Evolutionary conservation across 2,329 filamentous ascomycete genomes (phyloP).

Genomic region (Monosporascus sp.): DNA sequence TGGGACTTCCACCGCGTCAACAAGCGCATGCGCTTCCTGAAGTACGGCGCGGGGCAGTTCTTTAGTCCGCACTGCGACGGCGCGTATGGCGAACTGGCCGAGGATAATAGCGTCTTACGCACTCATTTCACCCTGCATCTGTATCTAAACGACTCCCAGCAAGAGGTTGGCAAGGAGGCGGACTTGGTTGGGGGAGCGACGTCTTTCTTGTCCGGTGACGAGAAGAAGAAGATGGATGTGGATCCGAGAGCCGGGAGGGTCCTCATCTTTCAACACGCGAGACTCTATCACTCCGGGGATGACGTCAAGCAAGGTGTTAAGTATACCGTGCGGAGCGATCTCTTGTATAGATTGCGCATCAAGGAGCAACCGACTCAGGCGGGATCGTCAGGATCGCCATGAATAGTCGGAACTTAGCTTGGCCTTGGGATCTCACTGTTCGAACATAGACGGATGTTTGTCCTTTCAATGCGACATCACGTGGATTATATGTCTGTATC

Average conservation of each 20-base stretch:
- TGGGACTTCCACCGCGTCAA: constrained; percentile 55
- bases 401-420: background rate
- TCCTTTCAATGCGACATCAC: too few species aligned
- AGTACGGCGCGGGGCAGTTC: constrained; percentile 66
- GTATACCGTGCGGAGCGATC: constrained; percentile 52
- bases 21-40: constrained; percentile 69
- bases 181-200: constrained; percentile 50
- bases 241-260: constrained; percentile 53
- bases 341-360: constrained; percentile 36
- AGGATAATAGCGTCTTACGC: constrained; percentile 38
- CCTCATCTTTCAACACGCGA: constrained; percentile 53
- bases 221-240: constrained; percentile 42
- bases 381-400: background rate
- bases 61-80: constrained; percentile 70
- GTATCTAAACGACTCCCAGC: constrained; percentile 46
- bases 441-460: too few species aligned
- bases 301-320: constrained; percentile 46
- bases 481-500: too few species aligned
- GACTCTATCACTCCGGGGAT: constrained; percentile 49
- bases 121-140: constrained; percentile 53
- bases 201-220: constrained; percentile 43
- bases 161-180: constrained; percentile 28
- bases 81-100: constrained; percentile 46
- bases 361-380: background rate
- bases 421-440: too few species aligned